Evolutionary conservation across 2,329 filamentous ascomycete genomes (phyloP), one percentile per base, ranked within the genome.

Genomic region (Phoma sp.): DNA sequence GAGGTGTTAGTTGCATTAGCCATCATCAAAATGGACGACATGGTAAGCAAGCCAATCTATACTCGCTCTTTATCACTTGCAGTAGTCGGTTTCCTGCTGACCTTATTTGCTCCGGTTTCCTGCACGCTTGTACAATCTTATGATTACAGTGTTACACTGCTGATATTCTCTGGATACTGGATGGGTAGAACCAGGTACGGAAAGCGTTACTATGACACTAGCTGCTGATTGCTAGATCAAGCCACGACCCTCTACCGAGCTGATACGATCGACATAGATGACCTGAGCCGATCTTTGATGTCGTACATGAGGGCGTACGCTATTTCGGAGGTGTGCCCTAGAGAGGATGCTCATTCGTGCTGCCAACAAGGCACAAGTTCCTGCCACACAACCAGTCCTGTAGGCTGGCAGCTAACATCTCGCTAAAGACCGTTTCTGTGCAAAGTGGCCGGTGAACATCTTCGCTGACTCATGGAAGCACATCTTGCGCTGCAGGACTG

Each of bases 301-400:
- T 66, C 59, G 64, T 66, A 59, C 65, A 68, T 67, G 34, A 59
- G 34, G 42, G 32, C 47, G 36, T 42, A 64, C 53, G 57, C 57
- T 61, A 60, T 36, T 42, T 49, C 55, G 48, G 52, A 56, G 53
- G 55, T 55, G 53, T 47, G 40, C 36, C 45, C 36, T 25, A 47
- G 34, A 25, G 39, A 18, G 51, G 57, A 45, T 37, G 53, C 32
- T 57, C 50, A 57, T 60, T 57, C 57, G 59, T 47, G 57, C 45
- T 7, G 42, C 49, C 38, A 38, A 26, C 47, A 59, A 52, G 36
- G 48, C 33, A 57, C 51, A 60, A 42, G 48, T 57, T 53, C 52
- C 45, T 47, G 32, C 42, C 43, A 42, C 17, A 30, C 38, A 46
- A 32, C 37, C 18, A 20, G 34, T 42, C 33, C 34, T 49, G n/a